phyloP scores from a whole-genome alignment of 2,329 filamentous ascomycete species.

The Geosmithia flava region DNA sequence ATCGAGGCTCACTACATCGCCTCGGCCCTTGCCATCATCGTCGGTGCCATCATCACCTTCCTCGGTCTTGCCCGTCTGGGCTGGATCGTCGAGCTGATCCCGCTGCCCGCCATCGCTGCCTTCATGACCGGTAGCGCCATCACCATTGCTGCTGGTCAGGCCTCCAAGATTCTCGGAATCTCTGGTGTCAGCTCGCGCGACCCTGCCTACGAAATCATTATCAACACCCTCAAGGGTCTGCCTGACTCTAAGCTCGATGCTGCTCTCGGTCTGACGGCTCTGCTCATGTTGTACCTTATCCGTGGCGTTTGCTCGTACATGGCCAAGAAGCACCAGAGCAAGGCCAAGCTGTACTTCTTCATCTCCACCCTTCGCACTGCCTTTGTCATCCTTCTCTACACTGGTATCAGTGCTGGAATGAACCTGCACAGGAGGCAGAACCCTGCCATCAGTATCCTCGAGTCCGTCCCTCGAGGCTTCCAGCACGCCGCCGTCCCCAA shows the following conservation, averaged over 20 bases:
- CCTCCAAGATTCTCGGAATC: constrained; percentile 73
- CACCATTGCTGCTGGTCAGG: constrained; percentile 75
- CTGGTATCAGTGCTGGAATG: constrained; percentile 75
- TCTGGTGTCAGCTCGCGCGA: constrained; percentile 61
- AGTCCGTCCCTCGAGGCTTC: constrained; percentile 74
- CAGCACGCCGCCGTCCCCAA: constrained; percentile 62
- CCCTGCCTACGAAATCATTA: constrained; percentile 69
- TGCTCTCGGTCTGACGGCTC: constrained; percentile 74
- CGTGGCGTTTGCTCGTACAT: constrained; percentile 50
- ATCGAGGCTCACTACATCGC: constrained; percentile 57
- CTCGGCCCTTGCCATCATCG: constrained; percentile 64
- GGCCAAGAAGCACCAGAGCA: constrained; percentile 56
- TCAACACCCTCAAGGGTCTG: constrained; percentile 68
- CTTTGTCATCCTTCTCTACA: constrained; percentile 87
- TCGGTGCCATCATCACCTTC: constrained; percentile 63
- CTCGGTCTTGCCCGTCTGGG: constrained; percentile 72
- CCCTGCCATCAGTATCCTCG: constrained; percentile 63
- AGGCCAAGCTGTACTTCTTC: constrained; percentile 76
- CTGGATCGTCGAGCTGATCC: constrained; percentile 89
- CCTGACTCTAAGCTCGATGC: constrained; percentile 61
- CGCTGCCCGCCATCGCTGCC: constrained; percentile 77
- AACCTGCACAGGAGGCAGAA: constrained; percentile 56
- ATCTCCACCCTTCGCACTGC: constrained; percentile 79
- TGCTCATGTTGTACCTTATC: constrained; percentile 66
- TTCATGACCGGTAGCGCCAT: constrained; percentile 97